Base-by-base conservation (phyloP, 768 basidiomycete genomes). In the Macrocybe gigantea region DNA sequence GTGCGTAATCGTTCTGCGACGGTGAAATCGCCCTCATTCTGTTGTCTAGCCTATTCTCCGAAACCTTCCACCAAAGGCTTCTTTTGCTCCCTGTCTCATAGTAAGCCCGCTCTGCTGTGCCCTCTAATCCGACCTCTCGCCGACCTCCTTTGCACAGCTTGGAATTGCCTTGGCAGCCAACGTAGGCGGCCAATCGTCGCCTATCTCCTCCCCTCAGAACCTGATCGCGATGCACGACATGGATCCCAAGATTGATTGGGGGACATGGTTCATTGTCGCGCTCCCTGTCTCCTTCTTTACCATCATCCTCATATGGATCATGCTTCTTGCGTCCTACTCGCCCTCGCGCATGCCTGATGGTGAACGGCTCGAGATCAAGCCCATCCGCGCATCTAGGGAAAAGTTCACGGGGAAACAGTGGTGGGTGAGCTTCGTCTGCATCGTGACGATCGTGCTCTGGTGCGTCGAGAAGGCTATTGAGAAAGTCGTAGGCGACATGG, bases 91-190 rank as follows among this genome's bases (percentile, higher is more conserved):
- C 42, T 91, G 89, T 60, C 73, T 98, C 46, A 92, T 99, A 54
- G 93, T 94, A 59, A 70, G 91, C 69, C 30, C 34, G 41, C 29
- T 22, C 32, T 47, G 31, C 32, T 22, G 11, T 15, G 41, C 40
- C 37, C 13, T 12, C 38, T 33, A 41, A 39, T 14, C 38, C 32
- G 11, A 12, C 46, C 12, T 36, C 41, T 34, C 38, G 38, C 12
- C 12, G 13, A 29, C 41, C 35, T 40, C 32, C 5, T 52, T 9
- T 32, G 14, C 8, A 2, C 47, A 96, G 93, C 78, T 99, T 45
- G 94, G 88, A 6, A 98, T 99, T 54, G 95, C 96, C 1, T 78
- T 99, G n/a, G 93, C 95, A 0, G 93, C 94, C 13, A 99, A 98
- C 61, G 93, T 98, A 50, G 96, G 96, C 9, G 96, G 96, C 0